Conservation (phyloP, 78 protist genomes). For the Dictyostelium purpureum region DNA sequence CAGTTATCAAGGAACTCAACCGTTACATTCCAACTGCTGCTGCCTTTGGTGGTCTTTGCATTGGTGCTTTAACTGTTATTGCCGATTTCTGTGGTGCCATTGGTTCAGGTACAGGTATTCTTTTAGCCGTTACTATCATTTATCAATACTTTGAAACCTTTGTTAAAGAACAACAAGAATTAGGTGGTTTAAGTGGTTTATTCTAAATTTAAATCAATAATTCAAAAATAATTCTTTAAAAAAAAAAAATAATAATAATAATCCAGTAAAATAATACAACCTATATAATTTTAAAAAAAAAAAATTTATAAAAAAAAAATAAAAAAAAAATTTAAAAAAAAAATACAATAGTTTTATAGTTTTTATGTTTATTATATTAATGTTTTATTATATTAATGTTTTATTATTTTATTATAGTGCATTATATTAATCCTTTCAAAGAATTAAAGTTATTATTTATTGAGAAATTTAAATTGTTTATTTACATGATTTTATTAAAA, state of each 20-base stretch:
- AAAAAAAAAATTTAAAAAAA: neutral
- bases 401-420: too few relatives aligned
- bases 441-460: too few relatives aligned
- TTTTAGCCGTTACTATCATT: conserved; percentile 99
- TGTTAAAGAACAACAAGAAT: conserved; percentile 92
- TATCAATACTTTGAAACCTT: conserved; percentile 98
- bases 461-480: neutral
- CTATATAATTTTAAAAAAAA: neutral
- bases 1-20: conserved; percentile 90
- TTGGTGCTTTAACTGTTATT: conserved; percentile 98
- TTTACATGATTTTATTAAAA: neutral
- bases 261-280: neutral
- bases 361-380: too few relatives aligned
- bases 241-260: neutral
- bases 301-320: neutral
- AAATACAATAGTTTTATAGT: neutral
- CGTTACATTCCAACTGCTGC: conserved; percentile 99
- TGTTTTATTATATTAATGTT: neutral
- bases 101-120: conserved; percentile 99
- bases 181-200: conserved; percentile 68
- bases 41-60: conserved; percentile 99
- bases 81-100: conserved; percentile 98
- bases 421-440: too few relatives aligned
- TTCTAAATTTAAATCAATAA: conserved; percentile 37
- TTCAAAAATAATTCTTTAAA: neutral